A percentile compares a stretch with the other conserved stretches of the same genome.
Evolutionary conservation across 164 flowering plant genomes (phyloP).

Genomic region (Vitis rupestris): DNA sequence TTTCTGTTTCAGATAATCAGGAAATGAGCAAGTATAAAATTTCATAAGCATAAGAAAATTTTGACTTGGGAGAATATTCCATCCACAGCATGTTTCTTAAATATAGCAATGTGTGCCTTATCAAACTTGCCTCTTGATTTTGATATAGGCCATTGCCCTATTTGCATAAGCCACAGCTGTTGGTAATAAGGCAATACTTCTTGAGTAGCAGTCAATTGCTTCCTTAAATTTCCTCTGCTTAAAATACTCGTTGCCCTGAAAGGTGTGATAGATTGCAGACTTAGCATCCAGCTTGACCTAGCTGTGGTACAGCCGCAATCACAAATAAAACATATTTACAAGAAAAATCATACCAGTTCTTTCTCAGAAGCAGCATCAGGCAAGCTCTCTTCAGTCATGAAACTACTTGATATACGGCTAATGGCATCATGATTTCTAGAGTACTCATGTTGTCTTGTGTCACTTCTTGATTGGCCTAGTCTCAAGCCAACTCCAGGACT

Average conservation of each 20-base stretch:
- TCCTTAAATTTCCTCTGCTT: conserved; percentile 89
- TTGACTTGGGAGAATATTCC: neutral
- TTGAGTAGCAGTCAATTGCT: conserved; percentile 92
- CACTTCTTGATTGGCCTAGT: conserved; percentile 14
- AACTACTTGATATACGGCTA: conserved; percentile 38
- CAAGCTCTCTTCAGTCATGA: conserved; percentile 41
- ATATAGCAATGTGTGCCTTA: neutral
- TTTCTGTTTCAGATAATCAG: neutral
- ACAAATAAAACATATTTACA: neutral
- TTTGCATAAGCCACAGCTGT: conserved; percentile 92
- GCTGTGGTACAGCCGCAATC: neutral
- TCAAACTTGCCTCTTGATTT: conserved; percentile 58
- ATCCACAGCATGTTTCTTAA: neutral
- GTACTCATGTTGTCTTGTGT: conserved; percentile 28
- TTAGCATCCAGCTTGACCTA: conserved; percentile 1
- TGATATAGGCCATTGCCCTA: conserved; percentile 95
- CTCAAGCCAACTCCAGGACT: too few relatives aligned
- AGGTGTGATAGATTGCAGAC: conserved; percentile 1
- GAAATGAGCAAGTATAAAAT: neutral
- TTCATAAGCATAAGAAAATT: neutral
- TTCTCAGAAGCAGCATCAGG: conserved; percentile 90
- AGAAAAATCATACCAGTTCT: conserved; percentile 57
- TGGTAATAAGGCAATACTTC: conserved; percentile 93
- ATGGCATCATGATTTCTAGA: conserved; percentile 36
- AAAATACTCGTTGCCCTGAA: conserved; percentile 88